These are phyloP conservation scores for Kockovaella imperatae DNA, from an alignment of 768 basidiomycete genomes.

Conservation along the genomic window DNA sequence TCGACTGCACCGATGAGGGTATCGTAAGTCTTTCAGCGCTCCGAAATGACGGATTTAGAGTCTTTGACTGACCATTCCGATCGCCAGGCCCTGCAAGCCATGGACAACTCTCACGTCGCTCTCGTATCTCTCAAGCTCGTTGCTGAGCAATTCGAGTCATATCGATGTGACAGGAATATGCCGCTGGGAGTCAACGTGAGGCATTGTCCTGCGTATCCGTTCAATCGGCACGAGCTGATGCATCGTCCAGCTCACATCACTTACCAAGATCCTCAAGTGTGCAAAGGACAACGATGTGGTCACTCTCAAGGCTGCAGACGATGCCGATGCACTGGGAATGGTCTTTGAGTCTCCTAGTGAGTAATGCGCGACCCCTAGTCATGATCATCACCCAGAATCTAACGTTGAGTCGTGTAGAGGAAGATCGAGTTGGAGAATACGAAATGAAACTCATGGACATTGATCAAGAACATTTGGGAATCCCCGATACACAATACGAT, in stretches of 20 bases:
- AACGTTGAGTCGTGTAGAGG: slow-evolving; percentile 50
- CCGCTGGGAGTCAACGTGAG: slow-evolving; percentile 46
- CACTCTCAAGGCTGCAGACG: slow-evolving; percentile 82
- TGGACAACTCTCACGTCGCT: slow-evolving; percentile 99
- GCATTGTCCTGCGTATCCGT: not conserved
- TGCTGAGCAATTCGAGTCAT: slow-evolving; percentile 66
- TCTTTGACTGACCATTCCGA: not conserved
- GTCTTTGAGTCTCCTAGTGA: slow-evolving; percentile 83
- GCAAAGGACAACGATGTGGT: slow-evolving; percentile 92
- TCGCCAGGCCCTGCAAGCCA: slow-evolving; percentile 77
- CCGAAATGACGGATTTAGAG: not conserved
- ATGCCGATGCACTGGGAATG: slow-evolving; percentile 77
- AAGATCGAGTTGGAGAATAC: slow-evolving; percentile 92
- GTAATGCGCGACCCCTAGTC: slow-evolving; percentile 31
- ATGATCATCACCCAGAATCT: not conserved
- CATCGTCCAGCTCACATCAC: slow-evolving; percentile 65
- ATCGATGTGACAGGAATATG: slow-evolving; percentile 92
- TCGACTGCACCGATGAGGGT: slow-evolving; percentile 92
- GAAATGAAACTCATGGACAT: slow-evolving; percentile 99
- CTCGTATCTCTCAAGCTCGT: slow-evolving; percentile 81
- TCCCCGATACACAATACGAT: slow-evolving; percentile 96
- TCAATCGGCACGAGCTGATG: slow-evolving; percentile 5
- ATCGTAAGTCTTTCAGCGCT: slow-evolving; percentile 59
- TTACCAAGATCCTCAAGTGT: slow-evolving; percentile 94
- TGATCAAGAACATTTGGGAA: slow-evolving; percentile 85